Conservation (phyloP, 495 filamentous ascomycete genomes). For the Rostrohypoxylon terebratum region DNA sequence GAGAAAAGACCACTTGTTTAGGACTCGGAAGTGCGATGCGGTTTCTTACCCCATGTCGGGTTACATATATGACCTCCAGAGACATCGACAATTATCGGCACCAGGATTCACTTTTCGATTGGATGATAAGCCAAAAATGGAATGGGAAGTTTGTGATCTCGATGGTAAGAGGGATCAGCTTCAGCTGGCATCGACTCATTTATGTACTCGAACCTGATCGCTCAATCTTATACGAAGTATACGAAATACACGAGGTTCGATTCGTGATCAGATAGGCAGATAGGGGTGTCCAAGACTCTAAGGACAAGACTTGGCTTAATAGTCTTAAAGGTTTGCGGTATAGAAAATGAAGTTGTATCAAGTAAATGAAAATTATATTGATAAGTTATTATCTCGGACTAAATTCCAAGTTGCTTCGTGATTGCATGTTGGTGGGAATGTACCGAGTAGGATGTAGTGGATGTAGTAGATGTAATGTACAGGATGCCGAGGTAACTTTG, state of each 20-base stretch:
- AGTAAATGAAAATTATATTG: not conserved
- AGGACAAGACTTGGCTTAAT: not conserved
- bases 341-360: not conserved
- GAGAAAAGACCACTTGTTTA: not conserved
- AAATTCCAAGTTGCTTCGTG: not conserved
- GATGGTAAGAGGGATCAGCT: not conserved
- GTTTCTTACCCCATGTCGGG: conserved; percentile 82
- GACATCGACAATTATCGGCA: conserved; percentile 50
- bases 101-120: not conserved
- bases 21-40: conserved; percentile 3
- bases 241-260: not conserved
- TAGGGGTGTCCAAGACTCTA: too few species aligned
- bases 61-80: conserved; percentile 85
- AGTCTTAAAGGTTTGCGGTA: not conserved
- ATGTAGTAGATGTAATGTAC: not conserved
- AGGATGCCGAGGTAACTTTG: conserved; percentile 1
- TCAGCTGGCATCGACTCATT: not conserved
- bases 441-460: not conserved
- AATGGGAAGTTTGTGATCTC: not conserved
- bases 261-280: not conserved
- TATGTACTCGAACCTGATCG: not conserved
- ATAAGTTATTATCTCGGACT: too few species aligned
- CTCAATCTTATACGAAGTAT: not conserved
- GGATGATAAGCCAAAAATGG: not conserved
- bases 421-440: not conserved